phyloP scores from a whole-genome alignment of 139 green algal species.

The Gonium pectorale region DNA sequence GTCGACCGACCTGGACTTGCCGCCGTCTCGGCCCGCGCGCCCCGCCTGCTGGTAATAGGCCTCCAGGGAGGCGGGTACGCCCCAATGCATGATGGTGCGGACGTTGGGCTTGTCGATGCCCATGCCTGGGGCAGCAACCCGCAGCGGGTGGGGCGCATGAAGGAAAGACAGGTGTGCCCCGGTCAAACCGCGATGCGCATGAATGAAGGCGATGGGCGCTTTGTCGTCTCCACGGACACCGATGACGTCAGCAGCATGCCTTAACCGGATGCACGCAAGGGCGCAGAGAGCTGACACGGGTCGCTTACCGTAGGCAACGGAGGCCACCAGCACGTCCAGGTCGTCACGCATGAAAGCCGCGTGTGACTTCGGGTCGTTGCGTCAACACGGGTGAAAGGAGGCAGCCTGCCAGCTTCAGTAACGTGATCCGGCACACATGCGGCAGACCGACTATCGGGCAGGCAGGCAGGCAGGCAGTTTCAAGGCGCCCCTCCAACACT shows the following conservation, averaged over 20 bases:
- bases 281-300: no score
- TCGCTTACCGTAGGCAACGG: slow-evolving; percentile 90
- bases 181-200: no score
- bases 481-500: neutral
- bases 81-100: slow-evolving; percentile 89
- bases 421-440: no score
- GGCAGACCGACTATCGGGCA: no score
- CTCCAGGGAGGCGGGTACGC: slow-evolving; percentile 63
- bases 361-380: slow-evolving; percentile 50
- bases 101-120: slow-evolving; percentile 85
- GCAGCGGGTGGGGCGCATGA: no score
- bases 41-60: slow-evolving; percentile 61
- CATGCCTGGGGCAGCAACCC: slow-evolving; percentile 49
- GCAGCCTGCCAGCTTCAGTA: no score
- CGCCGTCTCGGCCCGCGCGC: slow-evolving; percentile 39
- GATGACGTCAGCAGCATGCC: no score
- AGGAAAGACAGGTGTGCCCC: no score
- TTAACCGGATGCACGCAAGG: neutral
- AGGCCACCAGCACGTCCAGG: slow-evolving; percentile 82
- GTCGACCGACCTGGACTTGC: neutral
- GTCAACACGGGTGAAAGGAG: no score
- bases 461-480: no score
- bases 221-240: no score
- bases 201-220: no score
- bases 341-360: slow-evolving; percentile 66